Conservation (phyloP, 2,329 filamentous ascomycete genomes). For the Colletotrichum gloeosporioides region DNA sequence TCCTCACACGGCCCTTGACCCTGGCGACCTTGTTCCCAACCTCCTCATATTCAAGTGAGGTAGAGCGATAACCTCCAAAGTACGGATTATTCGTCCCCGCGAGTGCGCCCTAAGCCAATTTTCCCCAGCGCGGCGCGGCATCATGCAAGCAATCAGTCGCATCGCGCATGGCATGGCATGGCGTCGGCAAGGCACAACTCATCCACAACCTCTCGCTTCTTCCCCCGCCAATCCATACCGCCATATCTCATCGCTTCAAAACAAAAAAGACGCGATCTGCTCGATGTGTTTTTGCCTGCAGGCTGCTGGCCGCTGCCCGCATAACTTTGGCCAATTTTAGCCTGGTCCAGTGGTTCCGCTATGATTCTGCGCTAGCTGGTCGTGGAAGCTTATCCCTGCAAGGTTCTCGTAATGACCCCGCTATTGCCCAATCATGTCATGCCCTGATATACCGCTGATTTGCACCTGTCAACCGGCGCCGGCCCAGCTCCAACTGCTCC, state of each 20-base stretch:
- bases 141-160: slow-evolving; percentile 9
- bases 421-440: background rate
- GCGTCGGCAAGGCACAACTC: background rate
- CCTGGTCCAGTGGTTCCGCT: background rate
- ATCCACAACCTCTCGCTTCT: background rate
- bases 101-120: background rate
- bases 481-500: background rate
- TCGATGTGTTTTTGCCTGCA: background rate
- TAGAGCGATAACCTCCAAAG: background rate
- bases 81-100: background rate
- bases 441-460: background rate
- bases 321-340: slow-evolving; percentile 22
- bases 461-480: background rate
- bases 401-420: background rate
- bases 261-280: background rate
- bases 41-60: background rate
- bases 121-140: background rate
- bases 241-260: slow-evolving; percentile 9
- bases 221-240: slow-evolving; percentile 16
- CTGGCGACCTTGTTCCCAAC: background rate
- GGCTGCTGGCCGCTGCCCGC: background rate
- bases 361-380: background rate
- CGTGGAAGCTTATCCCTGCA: slow-evolving; percentile 4
- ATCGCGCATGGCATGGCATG: background rate
- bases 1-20: background rate